Conservation (phyloP, 1,284 basidiomycete genomes). For the Neolentinus lepideus region DNA sequence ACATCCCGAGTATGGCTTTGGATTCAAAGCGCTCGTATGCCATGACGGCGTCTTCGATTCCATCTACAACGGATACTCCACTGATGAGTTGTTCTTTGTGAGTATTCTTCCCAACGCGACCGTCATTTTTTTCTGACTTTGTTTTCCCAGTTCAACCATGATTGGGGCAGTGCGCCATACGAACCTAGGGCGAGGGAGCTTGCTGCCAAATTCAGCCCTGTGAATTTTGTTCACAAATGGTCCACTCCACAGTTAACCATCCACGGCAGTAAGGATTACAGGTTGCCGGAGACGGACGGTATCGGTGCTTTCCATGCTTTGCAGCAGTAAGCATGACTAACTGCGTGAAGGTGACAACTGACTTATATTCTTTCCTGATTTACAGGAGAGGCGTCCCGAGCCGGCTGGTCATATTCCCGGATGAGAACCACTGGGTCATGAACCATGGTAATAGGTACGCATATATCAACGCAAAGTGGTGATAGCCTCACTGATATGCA, state of each 20-base stretch:
- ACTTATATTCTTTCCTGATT: conserved; percentile 2
- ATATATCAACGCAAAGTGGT: background rate
- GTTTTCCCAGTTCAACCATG: conserved; percentile 63
- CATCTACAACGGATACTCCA: conserved; percentile 69
- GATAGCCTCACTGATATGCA: background rate
- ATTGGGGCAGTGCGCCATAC: conserved; percentile 80
- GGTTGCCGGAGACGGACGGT: conserved; percentile 78
- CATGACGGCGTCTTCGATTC: conserved; percentile 86
- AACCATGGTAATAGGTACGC: conserved; percentile 66
- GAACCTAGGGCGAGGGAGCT: conserved; percentile 48
- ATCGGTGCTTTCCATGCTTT: conserved; percentile 77
- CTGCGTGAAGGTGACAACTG: conserved; percentile 8
- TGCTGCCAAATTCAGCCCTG: conserved; percentile 63
- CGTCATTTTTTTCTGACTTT: conserved; percentile 5
- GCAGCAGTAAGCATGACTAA: conserved; percentile 46
- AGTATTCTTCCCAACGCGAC: conserved; percentile 18
- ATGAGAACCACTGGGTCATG: conserved; percentile 91
- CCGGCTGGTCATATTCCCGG: conserved; percentile 84
- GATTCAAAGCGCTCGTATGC: conserved; percentile 85
- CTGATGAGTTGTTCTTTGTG: conserved; percentile 85
- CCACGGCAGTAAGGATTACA: conserved; percentile 84
- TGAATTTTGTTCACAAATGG: conserved; percentile 80
- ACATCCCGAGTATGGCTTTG: conserved; percentile 78
- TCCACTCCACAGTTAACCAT: conserved; percentile 79
- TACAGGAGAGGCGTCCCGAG: conserved; percentile 67